Percentiles rank a stretch among this genome's conserved stretches.
Conservation (phyloP, 306 rosid genomes). For the Cucurbita pepo region DNA sequence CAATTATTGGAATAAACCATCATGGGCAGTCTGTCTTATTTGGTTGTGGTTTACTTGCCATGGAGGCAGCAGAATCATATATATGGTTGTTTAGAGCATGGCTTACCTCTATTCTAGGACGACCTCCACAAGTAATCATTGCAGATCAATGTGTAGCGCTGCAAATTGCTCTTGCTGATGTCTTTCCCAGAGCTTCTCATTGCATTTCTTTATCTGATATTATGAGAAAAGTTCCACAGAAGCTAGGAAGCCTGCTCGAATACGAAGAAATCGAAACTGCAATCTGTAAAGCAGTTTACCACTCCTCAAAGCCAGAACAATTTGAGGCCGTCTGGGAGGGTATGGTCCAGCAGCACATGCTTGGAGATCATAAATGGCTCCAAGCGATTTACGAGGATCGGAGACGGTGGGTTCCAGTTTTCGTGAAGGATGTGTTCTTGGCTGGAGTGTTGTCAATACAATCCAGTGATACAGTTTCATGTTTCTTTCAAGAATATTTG, state of each 20-base stretch:
- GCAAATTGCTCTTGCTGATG: conserved; percentile 44
- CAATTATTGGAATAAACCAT: conserved; percentile 52
- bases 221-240: conserved; percentile 37
- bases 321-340: conserved; percentile 58
- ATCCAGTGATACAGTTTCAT: conserved; percentile 25
- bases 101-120: conserved; percentile 55
- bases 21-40: conserved; percentile 50
- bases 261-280: conserved; percentile 29
- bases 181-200: conserved; percentile 60
- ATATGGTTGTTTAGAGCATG: conserved; percentile 64
- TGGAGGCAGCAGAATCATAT: conserved; percentile 43
- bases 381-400: conserved; percentile 43
- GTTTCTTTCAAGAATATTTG: conserved; percentile 32
- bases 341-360: conserved; percentile 34
- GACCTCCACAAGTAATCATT: conserved; percentile 57
- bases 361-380: conserved; percentile 48
- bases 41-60: conserved; percentile 58
- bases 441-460: conserved; percentile 41
- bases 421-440: conserved; percentile 36
- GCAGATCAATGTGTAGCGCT: conserved; percentile 24
- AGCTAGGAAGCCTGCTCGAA: conserved; percentile 26
- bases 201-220: conserved; percentile 34
- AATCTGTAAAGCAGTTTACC: conserved; percentile 31
- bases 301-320: conserved; percentile 40
- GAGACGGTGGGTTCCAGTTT: conserved; percentile 52